A percentile compares a stretch with the other conserved stretches of the same genome.
Conservation (phyloP, 2,329 filamentous ascomycete species). For the Cordyceps pruinosa region DNA sequence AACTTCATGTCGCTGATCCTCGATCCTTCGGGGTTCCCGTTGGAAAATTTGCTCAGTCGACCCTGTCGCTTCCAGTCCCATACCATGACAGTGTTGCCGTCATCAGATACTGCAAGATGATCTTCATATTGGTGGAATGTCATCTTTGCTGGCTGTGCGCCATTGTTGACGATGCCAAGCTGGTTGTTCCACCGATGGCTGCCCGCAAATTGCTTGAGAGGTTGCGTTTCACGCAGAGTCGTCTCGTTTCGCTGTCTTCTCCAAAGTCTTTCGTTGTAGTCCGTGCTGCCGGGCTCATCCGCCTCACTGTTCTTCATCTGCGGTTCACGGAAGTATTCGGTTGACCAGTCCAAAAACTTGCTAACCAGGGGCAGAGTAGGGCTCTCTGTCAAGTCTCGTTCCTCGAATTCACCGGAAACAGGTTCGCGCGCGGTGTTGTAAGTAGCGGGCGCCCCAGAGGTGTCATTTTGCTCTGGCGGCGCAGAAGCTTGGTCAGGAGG, state of each 20-base stretch:
- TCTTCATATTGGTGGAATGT: constrained; percentile 97
- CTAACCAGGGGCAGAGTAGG: constrained; percentile 71
- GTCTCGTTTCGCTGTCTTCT: constrained; percentile 84
- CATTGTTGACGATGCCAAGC: constrained; percentile 78
- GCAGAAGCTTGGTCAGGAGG: constrained; percentile 36
- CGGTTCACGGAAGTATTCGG: constrained; percentile 94
- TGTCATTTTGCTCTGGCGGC: constrained; percentile 70
- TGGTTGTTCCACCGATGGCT: constrained; percentile 82
- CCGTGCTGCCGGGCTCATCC: constrained; percentile 90
- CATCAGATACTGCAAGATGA: constrained; percentile 87
- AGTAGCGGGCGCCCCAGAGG: constrained; percentile 55
- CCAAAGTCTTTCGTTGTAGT: constrained; percentile 95
- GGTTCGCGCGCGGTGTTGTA: constrained; percentile 75
- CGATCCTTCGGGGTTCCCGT: constrained; percentile 85
- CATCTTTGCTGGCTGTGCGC: constrained; percentile 84
- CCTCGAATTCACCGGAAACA: constrained; percentile 66
- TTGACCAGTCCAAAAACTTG: constrained; percentile 88
- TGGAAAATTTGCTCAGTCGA: constrained; percentile 78
- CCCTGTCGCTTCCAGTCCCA: constrained; percentile 87
- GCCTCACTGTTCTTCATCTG: constrained; percentile 97
- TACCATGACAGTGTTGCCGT: constrained; percentile 80
- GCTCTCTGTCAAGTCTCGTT: constrained; percentile 49
- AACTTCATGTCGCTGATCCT: constrained; percentile 93
- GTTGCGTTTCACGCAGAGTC: constrained; percentile 87
- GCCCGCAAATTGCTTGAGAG: constrained; percentile 81